A percentile compares a stretch with the other conserved stretches of the same genome.
phyloP scores from a whole-genome alignment of 257 asterid species.

The Catharanthus roseus region DNA sequence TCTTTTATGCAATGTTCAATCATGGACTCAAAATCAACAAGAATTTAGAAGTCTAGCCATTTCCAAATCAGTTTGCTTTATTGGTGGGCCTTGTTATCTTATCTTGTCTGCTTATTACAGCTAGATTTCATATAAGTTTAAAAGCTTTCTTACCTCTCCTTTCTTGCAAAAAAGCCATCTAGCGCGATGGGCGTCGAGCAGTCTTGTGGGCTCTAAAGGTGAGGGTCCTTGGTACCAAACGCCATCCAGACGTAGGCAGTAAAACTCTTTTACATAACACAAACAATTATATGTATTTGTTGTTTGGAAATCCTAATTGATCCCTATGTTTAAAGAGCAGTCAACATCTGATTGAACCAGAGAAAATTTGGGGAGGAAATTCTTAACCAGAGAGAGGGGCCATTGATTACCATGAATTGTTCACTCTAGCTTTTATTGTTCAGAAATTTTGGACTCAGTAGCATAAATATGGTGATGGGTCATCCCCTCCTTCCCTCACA shows the following conservation, averaged over 20 bases:
- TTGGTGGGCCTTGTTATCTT: conserved; percentile 18
- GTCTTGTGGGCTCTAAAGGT: too few species aligned
- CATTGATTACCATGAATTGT: conserved; percentile 5
- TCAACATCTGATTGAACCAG: conserved; percentile 5
- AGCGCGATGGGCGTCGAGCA: too few species aligned
- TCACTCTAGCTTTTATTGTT: not conserved
- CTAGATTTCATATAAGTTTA: not conserved
- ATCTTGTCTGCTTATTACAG: conserved; percentile 3
- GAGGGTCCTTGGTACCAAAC: too few species aligned
- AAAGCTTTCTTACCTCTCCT: not conserved
- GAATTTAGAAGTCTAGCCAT: not conserved
- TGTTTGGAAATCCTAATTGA: not conserved
- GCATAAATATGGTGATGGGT: not conserved
- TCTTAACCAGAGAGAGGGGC: not conserved
- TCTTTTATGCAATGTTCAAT: not conserved
- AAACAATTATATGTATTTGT: too few species aligned
- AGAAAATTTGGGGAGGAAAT: not conserved
- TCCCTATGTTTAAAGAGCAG: conserved; percentile 12
- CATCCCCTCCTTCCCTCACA: not conserved
- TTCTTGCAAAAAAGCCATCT: not conserved
- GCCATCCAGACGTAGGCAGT: too few species aligned
- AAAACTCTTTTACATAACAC: too few species aligned
- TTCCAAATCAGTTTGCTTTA: not conserved
- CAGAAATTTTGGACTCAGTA: too few species aligned
- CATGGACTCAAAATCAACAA: conserved; percentile 3